phyloP scores from a whole-genome alignment of 2,329 filamentous ascomycete genomes.

The Apiospora marii region DNA sequence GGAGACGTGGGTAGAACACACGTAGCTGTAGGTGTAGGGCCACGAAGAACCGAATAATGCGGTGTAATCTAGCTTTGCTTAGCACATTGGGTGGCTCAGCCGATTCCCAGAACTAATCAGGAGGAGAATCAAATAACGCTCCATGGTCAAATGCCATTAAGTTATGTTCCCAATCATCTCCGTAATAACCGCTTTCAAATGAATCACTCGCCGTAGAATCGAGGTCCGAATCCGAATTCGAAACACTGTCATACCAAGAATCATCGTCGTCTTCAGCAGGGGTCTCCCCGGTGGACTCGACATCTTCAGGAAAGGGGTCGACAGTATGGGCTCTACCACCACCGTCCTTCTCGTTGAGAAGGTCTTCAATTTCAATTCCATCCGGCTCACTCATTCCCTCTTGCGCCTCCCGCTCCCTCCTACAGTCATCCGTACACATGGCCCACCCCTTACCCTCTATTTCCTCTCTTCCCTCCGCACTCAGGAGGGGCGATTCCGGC shows the following conservation, averaged over 20 bases:
- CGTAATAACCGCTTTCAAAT: background rate
- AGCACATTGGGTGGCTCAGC: background rate
- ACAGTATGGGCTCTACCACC: background rate
- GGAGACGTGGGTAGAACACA: background rate
- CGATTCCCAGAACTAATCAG: background rate
- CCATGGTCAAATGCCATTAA: background rate
- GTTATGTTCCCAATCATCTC: background rate
- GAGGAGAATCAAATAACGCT: background rate
- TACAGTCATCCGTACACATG: background rate
- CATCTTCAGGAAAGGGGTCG: background rate
- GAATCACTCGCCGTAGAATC: too few relatives aligned
- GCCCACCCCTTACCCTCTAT: background rate
- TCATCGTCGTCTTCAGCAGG: too few relatives aligned
- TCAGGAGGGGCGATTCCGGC: background rate
- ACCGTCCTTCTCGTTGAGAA: background rate
- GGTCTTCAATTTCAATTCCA: too few relatives aligned
- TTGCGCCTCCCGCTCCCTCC: too few relatives aligned
- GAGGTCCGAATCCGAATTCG: too few relatives aligned
- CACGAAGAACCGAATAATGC: background rate
- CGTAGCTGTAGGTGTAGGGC: background rate
- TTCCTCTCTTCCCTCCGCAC: too few relatives aligned
- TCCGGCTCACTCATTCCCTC: background rate
- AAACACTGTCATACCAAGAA: too few relatives aligned
- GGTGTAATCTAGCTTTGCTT: background rate
- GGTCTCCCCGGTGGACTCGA: too few relatives aligned